Conservation (phyloP, 2,329 filamentous ascomycete genomes). For the Tolypocladium inflatum region DNA sequence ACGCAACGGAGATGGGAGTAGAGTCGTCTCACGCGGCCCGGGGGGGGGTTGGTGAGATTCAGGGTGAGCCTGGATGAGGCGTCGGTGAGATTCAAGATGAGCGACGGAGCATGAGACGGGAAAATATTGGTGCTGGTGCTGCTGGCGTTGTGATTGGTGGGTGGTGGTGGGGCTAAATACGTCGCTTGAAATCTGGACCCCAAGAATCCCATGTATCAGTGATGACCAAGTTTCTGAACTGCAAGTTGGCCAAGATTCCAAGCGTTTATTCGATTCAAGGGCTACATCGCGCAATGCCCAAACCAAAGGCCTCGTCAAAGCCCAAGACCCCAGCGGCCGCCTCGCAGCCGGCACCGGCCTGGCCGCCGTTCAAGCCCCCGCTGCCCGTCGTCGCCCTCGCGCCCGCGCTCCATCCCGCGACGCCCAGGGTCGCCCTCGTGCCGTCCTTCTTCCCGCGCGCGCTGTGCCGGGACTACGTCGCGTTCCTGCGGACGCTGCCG, state of each 20-base stretch:
- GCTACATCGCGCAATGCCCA: conserved; percentile 22
- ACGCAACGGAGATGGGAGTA: neutral
- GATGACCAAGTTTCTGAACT: too few species aligned
- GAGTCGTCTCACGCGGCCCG: too few species aligned
- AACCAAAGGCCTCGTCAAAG: conserved; percentile 12
- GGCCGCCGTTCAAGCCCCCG: conserved; percentile 63
- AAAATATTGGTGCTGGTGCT: neutral
- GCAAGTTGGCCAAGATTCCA: too few species aligned
- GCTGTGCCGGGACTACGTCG: conserved; percentile 67
- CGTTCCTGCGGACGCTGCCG: conserved; percentile 60
- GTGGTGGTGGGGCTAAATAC: too few species aligned
- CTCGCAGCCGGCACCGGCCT: conserved; percentile 33
- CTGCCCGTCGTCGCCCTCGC: conserved; percentile 56
- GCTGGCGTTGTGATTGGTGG: neutral
- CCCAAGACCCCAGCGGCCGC: conserved; percentile 13
- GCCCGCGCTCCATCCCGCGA: conserved; percentile 41
- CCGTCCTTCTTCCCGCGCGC: conserved; percentile 64
- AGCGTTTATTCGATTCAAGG: too few species aligned
- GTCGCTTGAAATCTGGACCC: too few species aligned
- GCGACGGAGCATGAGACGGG: neutral
- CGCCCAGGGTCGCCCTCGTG: conserved; percentile 61
- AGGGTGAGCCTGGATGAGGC: neutral
- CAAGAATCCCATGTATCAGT: too few species aligned
- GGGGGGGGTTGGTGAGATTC: neutral
- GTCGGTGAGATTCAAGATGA: neutral